Evolutionary conservation across 495 filamentous ascomycete genomes (phyloP).

Genomic region (Lepidopterella palustris): DNA sequence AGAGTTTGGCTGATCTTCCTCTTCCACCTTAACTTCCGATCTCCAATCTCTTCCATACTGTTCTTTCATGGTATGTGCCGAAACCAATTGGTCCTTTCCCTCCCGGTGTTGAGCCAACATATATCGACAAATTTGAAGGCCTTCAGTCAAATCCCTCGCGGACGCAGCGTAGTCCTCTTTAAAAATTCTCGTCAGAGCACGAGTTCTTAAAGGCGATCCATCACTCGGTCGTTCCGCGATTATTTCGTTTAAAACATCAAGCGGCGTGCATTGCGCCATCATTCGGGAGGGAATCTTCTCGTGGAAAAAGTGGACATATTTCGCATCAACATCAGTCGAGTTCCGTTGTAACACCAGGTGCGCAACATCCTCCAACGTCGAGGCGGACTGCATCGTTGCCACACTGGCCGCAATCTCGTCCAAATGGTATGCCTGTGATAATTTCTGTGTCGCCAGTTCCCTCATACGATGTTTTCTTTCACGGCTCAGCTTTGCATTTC

Average conservation of each 20-base stretch:
- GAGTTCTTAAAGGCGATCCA: constrained; percentile 59
- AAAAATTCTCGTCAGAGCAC: constrained; percentile 66
- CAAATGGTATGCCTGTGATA: constrained; percentile 65
- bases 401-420: constrained; percentile 79
- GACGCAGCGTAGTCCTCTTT: constrained; percentile 67
- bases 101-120: constrained; percentile 40
- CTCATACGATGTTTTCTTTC: constrained; percentile 70
- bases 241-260: constrained; percentile 58
- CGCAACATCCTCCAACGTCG: constrained; percentile 73
- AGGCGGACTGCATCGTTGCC: constrained; percentile 73
- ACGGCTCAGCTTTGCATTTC: constrained; percentile 60
- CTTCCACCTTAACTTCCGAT: constrained; percentile 50
- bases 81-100: constrained; percentile 42
- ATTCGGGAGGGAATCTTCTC: constrained; percentile 76
- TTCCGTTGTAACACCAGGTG: constrained; percentile 61
- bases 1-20: constrained; percentile 66
- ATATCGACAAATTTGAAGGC: constrained; percentile 54
- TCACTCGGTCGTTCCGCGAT: constrained; percentile 55
- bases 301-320: constrained; percentile 82
- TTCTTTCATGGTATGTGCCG: constrained; percentile 40
- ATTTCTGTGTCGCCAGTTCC: constrained; percentile 67
- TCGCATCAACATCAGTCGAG: constrained; percentile 57
- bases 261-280: constrained; percentile 64
- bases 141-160: constrained; percentile 58
- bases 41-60: constrained; percentile 43